Evolutionary conservation across 2,329 filamentous ascomycete species (phyloP), one percentile per base, ranked within the genome.

Genomic region (Fusarium nurragi): DNA sequence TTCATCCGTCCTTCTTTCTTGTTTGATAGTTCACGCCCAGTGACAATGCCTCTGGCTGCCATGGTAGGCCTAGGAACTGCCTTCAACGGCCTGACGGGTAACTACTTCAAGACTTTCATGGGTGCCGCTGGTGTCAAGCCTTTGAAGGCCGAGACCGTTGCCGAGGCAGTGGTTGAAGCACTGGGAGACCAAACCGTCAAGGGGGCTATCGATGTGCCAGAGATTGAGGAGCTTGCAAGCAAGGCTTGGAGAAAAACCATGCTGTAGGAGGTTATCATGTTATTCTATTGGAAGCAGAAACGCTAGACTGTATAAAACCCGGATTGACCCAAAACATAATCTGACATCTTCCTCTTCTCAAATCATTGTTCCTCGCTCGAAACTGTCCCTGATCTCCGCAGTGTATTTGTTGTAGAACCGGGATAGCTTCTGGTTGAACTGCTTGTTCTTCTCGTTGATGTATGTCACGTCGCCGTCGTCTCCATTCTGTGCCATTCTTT

Each of bases 391-490:
- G 72, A 99, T 98, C 77, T 99, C 95, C 28, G 91, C 88, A 41
- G 95, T 99, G 78, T 99, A 99, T 83, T 97, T 97, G 81, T 99
- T 95, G 80, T 99, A 99, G 81, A 98, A 99, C 68, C 95, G 85
- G 51, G 90, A 84, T 77, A 99, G 83, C 82, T 99, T 98, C 82
- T 97, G 89, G 87, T 99, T 99, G 83, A 99, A 99, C 84, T 97
- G 93, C 84, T 98, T 98, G 84, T 99, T 99, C 90, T 99, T 97
- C 80, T 97, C 93, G 80, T 99, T 99, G 86, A 99, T 99, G 79
- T 97, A 98, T 9, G 94, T 98, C 71, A 98, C 91, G 78, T 99
- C 95, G 25, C 88, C 90, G 44, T 94, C 91, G 65, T 97, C 93
- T 57, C 94, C 93, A 64, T 89, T 90, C 75, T 89, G 86, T 13